phyloP scores from a whole-genome alignment of 2,329 filamentous ascomycete species.

The Diaporthe longicolla region DNA sequence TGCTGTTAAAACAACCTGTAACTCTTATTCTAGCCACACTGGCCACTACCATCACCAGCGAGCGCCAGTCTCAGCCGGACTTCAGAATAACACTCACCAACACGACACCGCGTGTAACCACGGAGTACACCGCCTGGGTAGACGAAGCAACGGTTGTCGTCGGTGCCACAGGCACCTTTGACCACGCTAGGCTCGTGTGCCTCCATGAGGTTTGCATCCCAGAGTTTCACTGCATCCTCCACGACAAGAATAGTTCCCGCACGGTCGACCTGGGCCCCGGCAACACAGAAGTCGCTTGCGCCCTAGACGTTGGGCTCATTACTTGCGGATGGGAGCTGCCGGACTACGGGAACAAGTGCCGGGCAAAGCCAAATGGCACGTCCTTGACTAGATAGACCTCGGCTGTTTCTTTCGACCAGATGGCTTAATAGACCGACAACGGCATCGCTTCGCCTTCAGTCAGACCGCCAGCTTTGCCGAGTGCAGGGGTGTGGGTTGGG shows the following conservation, averaged over 20 bases:
- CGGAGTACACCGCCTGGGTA: background rate
- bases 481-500: too few relatives aligned
- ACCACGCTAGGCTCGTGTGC: background rate
- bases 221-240: constrained; percentile 20
- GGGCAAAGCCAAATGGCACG: too few relatives aligned
- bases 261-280: background rate
- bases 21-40: background rate
- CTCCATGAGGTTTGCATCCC: constrained; percentile 2
- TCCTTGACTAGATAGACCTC: too few relatives aligned
- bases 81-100: background rate
- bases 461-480: too few relatives aligned
- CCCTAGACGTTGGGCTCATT: too few relatives aligned
- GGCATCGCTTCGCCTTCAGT: too few relatives aligned
- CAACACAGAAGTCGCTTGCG: too few relatives aligned
- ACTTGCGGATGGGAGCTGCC: too few relatives aligned
- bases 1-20: background rate
- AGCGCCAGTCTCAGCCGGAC: background rate
- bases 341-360: too few relatives aligned
- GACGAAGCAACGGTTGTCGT: background rate
- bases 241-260: background rate
- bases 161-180: background rate
- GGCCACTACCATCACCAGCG: background rate
- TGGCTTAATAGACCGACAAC: too few relatives aligned
- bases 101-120: background rate
- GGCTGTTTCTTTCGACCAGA: too few relatives aligned